Conservation (phyloP, 2,329 filamentous ascomycete species). For the Calonectria ilicicola region DNA sequence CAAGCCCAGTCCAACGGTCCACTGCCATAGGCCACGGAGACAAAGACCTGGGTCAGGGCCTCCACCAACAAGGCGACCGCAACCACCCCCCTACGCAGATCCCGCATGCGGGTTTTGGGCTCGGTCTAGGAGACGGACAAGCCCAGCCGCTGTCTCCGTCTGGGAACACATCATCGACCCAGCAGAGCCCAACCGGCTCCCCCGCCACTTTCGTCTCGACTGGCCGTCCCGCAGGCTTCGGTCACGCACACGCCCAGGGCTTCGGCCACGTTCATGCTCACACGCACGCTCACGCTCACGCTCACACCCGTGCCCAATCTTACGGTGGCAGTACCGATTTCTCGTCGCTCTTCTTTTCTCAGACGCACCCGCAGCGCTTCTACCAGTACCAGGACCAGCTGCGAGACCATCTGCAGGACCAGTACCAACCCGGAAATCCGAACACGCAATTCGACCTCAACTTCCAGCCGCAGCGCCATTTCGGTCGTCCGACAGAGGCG, state of each 20-base stretch:
- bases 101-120: constrained; percentile 40
- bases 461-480: constrained; percentile 12
- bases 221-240: constrained; percentile 13
- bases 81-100: constrained; percentile 40
- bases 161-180: constrained; percentile 21
- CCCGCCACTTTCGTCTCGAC: constrained; percentile 6
- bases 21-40: constrained; percentile 38
- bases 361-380: constrained; percentile 4
- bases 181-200: constrained; percentile 19
- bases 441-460: constrained; percentile 1
- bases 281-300: not conserved
- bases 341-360: not conserved
- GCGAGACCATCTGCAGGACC: constrained; percentile 14
- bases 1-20: constrained; percentile 40
- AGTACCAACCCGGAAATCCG: constrained; percentile 12
- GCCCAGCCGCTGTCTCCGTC: constrained; percentile 16
- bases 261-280: constrained; percentile 10
- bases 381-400: constrained; percentile 14
- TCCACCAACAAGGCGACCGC: constrained; percentile 39
- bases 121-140: constrained; percentile 42
- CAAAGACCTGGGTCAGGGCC: constrained; percentile 38
- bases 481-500: constrained; percentile 20
- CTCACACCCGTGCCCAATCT: constrained; percentile 12
- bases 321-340: constrained; percentile 20
- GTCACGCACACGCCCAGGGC: constrained; percentile 14